Base-by-base conservation (phyloP, 2,329 filamentous ascomycete genomes). In the Penicillium palitans region DNA sequence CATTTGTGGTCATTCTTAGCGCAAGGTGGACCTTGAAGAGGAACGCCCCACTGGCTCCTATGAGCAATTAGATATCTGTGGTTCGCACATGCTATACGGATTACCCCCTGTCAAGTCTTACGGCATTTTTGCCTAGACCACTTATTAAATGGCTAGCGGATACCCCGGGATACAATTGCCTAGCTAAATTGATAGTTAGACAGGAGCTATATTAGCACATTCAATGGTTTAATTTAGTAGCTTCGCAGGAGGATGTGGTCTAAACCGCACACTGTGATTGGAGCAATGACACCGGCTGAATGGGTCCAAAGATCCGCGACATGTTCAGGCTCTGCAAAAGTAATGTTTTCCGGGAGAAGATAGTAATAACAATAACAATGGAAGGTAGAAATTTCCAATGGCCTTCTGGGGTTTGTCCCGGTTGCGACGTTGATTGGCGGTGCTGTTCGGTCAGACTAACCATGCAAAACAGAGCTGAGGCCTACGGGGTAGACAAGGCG, bases 381-480 rank as follows among this genome's bases (percentile, higher is more conserved):
- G 17, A 24, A 49, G 17, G 24, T 39, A 49, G 25, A 25, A 31
- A 29, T 29, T 12, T 13, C 8, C 7, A 42, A 41, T 42, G 40
- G 13, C 21, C 42, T 33, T 12, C 33, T 27, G 7, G 9, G 29
- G 15, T 12, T 42, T 49, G 50, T 31, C n/a, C 29, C 54, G 15
- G 35, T 42, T 25, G 21, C 10, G 49, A 46, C 49, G 52, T 55
- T 62, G 55, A 62, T 61, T 62, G 58, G 62, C 46, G 50, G 57
- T 46, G 44, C 46, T 21, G 47, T 50, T 59, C 59, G 60, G 62
- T 12, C 60, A 54, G 44, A 44, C 49, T 61, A 56, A 45, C 56
- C 58, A 19, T 49, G 47, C 31, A 21, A 51, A 35, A 49, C 44
- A 29, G 39, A 55, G 54, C 60, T 58, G 52, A 58, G 53, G 46